These are phyloP conservation scores for Grosmannia penicillata DNA, from an alignment of 2,329 filamentous ascomycete species.

Conservation along the genomic window DNA sequence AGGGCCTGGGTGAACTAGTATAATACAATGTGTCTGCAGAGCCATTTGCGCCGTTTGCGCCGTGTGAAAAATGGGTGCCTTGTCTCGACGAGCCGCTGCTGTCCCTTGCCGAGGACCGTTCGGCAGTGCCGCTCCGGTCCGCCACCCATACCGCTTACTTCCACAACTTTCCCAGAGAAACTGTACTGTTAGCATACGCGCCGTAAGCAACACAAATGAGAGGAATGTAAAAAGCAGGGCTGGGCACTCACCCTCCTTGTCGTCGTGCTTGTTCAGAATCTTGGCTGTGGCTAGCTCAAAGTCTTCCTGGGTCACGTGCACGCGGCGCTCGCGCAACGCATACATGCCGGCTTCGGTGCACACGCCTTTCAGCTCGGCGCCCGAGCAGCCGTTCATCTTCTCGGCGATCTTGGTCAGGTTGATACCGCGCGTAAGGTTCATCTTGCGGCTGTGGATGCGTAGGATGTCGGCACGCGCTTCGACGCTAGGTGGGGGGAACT, in stretches of 20 bases:
- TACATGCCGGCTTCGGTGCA: slow-evolving; percentile 99
- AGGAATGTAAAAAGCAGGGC: slow-evolving; percentile 16
- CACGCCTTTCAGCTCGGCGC: slow-evolving; percentile 94
- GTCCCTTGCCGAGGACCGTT: neutral
- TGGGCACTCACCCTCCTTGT: slow-evolving; percentile 60
- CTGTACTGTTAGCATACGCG: no score
- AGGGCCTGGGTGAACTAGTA: no score
- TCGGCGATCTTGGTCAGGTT: slow-evolving; percentile 97
- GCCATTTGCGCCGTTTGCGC: no score
- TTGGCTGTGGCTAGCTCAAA: slow-evolving; percentile 97
- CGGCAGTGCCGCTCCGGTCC: no score
- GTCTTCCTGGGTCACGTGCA: slow-evolving; percentile 97
- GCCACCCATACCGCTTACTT: no score
- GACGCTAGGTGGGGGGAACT: slow-evolving; percentile 92
- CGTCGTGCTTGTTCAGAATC: slow-evolving; percentile 98
- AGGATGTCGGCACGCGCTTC: slow-evolving; percentile 96
- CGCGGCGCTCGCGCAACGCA: slow-evolving; percentile 81
- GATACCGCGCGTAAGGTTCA: slow-evolving; percentile 96
- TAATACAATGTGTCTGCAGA: no score
- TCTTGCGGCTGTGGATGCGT: slow-evolving; percentile 91
- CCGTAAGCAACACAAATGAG: slow-evolving; percentile 4
- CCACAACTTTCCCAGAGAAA: slow-evolving; percentile 66
- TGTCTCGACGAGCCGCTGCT: no score
- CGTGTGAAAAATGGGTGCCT: no score
- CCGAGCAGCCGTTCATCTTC: slow-evolving; percentile 99